Evolutionary conservation across 805 yeast species (phyloP).

Genomic region (Zygoascus flipseniorum): DNA sequence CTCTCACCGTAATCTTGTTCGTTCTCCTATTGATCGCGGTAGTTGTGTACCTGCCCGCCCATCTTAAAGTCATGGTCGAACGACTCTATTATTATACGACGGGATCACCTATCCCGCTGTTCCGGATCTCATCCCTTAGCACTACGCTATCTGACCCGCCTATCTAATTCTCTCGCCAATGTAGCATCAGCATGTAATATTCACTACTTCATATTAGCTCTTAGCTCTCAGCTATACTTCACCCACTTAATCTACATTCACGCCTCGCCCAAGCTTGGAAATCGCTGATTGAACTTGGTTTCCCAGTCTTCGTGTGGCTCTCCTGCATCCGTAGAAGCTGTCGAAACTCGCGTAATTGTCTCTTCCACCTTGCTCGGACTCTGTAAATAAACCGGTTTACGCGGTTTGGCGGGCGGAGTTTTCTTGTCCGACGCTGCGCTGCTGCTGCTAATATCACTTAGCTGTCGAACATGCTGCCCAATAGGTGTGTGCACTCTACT

Average conservation of each 20-base stretch:
- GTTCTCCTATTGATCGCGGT: constrained; percentile 6
- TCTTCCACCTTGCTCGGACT: constrained; percentile 12
- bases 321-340: neutral
- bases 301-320: constrained; percentile 21
- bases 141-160: too few species aligned
- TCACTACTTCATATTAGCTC: neutral
- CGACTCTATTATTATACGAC: constrained; percentile 2
- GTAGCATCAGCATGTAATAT: neutral
- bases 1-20: constrained; percentile 2
- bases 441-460: neutral
- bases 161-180: neutral
- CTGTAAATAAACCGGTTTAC: constrained; percentile 21
- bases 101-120: neutral
- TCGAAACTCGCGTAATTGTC: neutral
- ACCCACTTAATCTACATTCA: neutral
- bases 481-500: neutral
- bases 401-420: constrained; percentile 14
- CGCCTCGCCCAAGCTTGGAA: constrained; percentile 18
- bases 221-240: neutral
- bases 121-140: too few species aligned
- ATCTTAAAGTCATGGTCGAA: neutral
- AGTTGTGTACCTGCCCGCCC: constrained; percentile 8
- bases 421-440: constrained; percentile 4
- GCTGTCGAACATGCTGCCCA: neutral
- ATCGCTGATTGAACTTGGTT: constrained; percentile 19